Evolutionary conservation across 2,329 filamentous ascomycete species (phyloP), one percentile per base, ranked within the genome.

Genomic region (Macroventuria anomochaeta): DNA sequence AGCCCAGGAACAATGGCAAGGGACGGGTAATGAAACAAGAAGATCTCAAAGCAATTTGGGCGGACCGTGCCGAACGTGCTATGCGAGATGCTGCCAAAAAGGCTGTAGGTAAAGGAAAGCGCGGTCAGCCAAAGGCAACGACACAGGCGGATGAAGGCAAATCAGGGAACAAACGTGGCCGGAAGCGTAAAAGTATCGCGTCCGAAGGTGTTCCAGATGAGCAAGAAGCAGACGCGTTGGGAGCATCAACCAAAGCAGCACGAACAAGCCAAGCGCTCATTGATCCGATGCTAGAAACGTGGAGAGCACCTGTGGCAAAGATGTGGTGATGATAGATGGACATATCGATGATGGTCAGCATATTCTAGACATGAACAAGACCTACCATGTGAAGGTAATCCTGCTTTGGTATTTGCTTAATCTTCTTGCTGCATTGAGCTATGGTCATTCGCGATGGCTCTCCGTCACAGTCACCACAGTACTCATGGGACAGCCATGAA

Each of bases 71-170:
- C 8, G 15, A 18, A 10, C 32, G 32, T 34, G 32, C 32, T 18
- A 10, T 12, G 32, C 32, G 13, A 34, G 32, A 18, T 34, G 32
- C 32, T 44, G 10, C 10, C 20, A 3, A 8, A 18, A 8, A 25
- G 39, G 42, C 40, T 51, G 28, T 32, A 48, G 28, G 46, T 25
- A 52, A 52, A 44, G 39, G 15, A 33, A 52, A 52, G 39, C 40
- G 48, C 32, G 20, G 48, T 32, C 36, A 18, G 25, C 21, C 48
- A 33, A 46, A 38, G 48, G 28, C 25, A 51, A 48, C 25, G 18
- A 26, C 13, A 13, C 46, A 48, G 46, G 32, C 38, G 21, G 39
- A 23, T 39, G 33, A 25, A 37, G 33, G 31, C 17, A 10, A 38
- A 32, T 11, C 11, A 37, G 39, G 17, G 32, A 43, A 32, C 32